A percentile compares a stretch with the other conserved stretches of the same genome.
Conservation (phyloP, 805 yeast genomes). For the Yarrowia sp. region DNA sequence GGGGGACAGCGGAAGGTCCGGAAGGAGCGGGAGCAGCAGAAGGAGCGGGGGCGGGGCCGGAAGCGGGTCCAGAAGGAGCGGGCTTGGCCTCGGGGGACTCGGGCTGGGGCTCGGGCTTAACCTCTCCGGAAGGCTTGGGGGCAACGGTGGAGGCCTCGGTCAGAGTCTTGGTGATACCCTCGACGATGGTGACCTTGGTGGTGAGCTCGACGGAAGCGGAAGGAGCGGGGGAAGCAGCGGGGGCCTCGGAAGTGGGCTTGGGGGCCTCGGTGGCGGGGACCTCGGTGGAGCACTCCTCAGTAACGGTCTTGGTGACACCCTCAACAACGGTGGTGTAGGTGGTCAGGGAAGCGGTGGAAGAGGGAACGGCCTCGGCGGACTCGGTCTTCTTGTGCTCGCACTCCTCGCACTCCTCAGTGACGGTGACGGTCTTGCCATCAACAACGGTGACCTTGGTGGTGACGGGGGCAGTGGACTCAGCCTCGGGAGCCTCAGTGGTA, state of each 20-base stretch:
- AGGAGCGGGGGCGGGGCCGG: conserved; percentile 11
- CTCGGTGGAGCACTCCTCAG: conserved; percentile 43
- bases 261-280: conserved; percentile 37
- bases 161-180: conserved; percentile 38
- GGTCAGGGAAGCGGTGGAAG: conserved; percentile 44
- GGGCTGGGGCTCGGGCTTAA: conserved; percentile 19
- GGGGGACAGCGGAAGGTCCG: conserved; percentile 9
- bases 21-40: conserved; percentile 36
- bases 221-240: conserved; percentile 40
- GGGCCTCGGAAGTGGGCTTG: not conserved
- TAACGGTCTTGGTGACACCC: conserved; percentile 40
- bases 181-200: conserved; percentile 36
- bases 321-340: conserved; percentile 40
- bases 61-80: conserved; percentile 15
- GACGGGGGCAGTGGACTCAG: conserved; percentile 31
- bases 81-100: conserved; percentile 16
- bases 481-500: conserved; percentile 41
- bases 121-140: conserved; percentile 3
- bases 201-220: conserved; percentile 38
- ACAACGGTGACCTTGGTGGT: conserved; percentile 58
- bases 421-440: conserved; percentile 74
- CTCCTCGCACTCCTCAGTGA: conserved; percentile 72
- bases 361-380: conserved; percentile 35
- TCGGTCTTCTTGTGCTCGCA: conserved; percentile 41
- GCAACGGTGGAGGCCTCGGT: conserved; percentile 11